Base-by-base conservation (phyloP, 2,329 filamentous ascomycete genomes). In the Fusarium tjaetaba region DNA sequence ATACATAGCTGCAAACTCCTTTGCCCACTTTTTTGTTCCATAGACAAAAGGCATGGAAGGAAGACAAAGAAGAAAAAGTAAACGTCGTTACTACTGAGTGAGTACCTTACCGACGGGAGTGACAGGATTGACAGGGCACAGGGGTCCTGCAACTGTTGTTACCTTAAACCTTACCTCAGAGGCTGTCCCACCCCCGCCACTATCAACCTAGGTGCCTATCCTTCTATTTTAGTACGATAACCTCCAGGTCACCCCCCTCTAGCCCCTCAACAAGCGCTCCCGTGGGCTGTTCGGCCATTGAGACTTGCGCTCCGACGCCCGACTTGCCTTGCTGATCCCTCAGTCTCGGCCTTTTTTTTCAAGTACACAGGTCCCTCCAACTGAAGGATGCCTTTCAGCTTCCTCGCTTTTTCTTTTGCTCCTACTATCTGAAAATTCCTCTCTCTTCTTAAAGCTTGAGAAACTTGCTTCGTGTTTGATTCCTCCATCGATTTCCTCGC, bases 151-250 rank as follows among this genome's bases (percentile, higher is more conserved):
- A 52, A 36, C 45, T 69, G 51, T 42, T 64, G 48, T 55, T 68
- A 63, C 65, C 55, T 49, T 51, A 53, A 67, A 59, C 51, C 65
- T 67, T 51, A 45, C 56, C 56, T 34, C 32, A 51, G 53, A 71
- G 68, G 61, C 72, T 71, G 77, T 78, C 76, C 78, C 78, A 76
- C 77, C 78, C 78, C 78, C 78, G 75, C 78, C 77, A 79, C 77
- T 61, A 56, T 60, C 51, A 55, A 55, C 51, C 55, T 69, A 22
- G 42, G 41, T 60, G 66, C 41, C 58, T 66, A 63, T 63, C 68
- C 65, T 71, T 74, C 69, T 74, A 74, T 74, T 75, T 70, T 75
- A 61, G 72, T 67, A 55, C 46, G 30, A 43, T 70, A 55, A 39
- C 53, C 22, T 52, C 34, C 24, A 70, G 67, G 60, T 45, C 71